Base-by-base conservation (phyloP, 495 filamentous ascomycete species). In the Hypoxylon cercidicola region DNA sequence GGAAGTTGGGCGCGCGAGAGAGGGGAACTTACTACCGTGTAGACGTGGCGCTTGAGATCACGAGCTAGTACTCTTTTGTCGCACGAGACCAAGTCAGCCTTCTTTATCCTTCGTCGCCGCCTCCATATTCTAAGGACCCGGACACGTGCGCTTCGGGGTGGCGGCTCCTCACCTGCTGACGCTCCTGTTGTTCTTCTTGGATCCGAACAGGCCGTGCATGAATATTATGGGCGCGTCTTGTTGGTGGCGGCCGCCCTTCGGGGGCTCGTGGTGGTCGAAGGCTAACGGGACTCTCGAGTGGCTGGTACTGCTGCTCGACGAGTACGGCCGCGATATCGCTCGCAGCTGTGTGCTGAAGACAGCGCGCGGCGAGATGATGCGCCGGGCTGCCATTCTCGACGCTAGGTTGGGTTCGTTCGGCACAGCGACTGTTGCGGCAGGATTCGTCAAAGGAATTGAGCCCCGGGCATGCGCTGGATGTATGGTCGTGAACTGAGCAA, bases 141-240 rank as follows among this genome's bases (percentile, higher is more conserved):
- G 39, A n/a, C 23, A 30, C 37, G 39, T 30, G 49, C 16, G 2
- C 25, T 28, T 28, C 25, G 25, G 20, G 21, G 41, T 9, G 20
- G 32, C 20, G 12, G 4, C 30, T 15, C 25, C 92, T 82, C 85
- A 97, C 95, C 93, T 96, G 88, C 94, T 96, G 63, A 99, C 95
- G 75, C 85, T 93, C 76, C 94, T 79, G 72, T 98, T 95, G 70
- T 99, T 99, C 81, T 91, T 91, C 78, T 96, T 97, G 39, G 92
- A 96, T 19, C 95, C 95, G 72, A 99, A 98, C 13, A 99, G 82
- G 3, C 95, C 95, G 75, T 99, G 95, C 75, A 98, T 84, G 62
- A 99, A 86, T 64, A 99, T 76, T 58, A 99, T 90, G 0, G 95
- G 92, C 41, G 84, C 74, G 44, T 84, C 83, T 62, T 78, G 71